Base-by-base conservation (phyloP, 768 basidiomycete genomes). In the Naganishia kalamii region DNA sequence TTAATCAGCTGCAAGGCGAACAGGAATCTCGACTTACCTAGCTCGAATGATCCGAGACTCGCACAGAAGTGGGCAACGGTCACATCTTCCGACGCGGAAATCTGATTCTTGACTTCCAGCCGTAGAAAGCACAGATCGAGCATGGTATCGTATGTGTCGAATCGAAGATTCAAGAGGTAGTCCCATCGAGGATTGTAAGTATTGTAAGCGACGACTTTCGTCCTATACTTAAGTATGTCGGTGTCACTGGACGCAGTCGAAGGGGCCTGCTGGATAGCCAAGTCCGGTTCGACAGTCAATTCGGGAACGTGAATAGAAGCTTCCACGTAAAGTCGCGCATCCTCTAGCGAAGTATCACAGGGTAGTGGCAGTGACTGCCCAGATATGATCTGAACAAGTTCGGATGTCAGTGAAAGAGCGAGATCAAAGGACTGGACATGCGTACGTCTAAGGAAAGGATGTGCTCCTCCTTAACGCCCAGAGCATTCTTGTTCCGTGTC, bases 181-280 rank as follows among this genome's bases (percentile, higher is more conserved):
- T 90, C 83, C 89, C 92, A 97, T 1, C 85, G 79, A 0, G 94
- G 94, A 76, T 96, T 96, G 80, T 94, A 92, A 0, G 92, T 90
- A 73, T 93, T 93, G 75, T 90, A 87, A 78, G 84, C 85, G 62
- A 93, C 85, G 0, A 83, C 80, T 23, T 78, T 79, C 3, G 90
- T 94, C 46, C 83, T 82, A 21, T 37, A 32, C n/a, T n/a, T 50
- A 35, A 21, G 5, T 30, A 46, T 40, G 1, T 59, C 23, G 15
- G 25, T 3, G 60, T 43, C 50, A 37, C 43, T 33, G 17, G 62
- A 23, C 43, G 66, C 19, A 29, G 70, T 65, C 17, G 69, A 52
- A 19, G 21, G 10, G 25, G 33, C 40, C 30, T 54, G 62, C 4
- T 13, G n/a, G 21, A 23, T 27, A 3, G 33, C 33, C 23, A 23